These are phyloP conservation scores for Phytopythium kandeliae DNA, from an alignment of 352 stramenopile species.

Conservation along the genomic window DNA sequence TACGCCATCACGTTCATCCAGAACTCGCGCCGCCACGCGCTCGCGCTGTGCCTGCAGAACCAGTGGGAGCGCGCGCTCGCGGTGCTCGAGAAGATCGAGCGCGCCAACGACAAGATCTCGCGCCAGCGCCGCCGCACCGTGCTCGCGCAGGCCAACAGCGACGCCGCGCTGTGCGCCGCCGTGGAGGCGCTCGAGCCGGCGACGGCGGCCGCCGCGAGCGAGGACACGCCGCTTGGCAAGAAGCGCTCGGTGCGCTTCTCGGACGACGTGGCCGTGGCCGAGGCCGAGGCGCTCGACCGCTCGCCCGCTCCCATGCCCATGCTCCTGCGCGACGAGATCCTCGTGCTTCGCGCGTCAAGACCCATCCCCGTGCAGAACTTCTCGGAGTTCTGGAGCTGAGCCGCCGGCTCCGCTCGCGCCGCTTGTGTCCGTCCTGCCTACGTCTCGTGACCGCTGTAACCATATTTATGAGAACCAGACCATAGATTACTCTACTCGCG, in stretches of 20 bases:
- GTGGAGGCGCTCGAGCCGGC: slow-evolving; percentile 15
- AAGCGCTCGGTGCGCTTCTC: slow-evolving; percentile 51
- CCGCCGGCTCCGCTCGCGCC: too few relatives aligned
- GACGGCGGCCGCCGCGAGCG: slow-evolving; percentile 8
- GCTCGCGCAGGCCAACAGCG: slow-evolving; percentile 51
- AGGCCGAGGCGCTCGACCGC: slow-evolving; percentile 45
- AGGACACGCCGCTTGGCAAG: slow-evolving; percentile 11
- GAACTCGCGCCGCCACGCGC: slow-evolving; percentile 64
- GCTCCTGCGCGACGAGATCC: slow-evolving; percentile 71
- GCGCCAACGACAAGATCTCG: slow-evolving; percentile 71
- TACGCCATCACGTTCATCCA: slow-evolving; percentile 73
- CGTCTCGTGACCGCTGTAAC: slow-evolving; percentile 3
- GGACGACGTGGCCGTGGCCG: slow-evolving; percentile 40
- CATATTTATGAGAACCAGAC: slow-evolving; percentile 5
- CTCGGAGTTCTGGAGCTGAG: slow-evolving; percentile 72
- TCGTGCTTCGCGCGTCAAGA: slow-evolving; percentile 66
- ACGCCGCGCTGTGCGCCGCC: slow-evolving; percentile 16
- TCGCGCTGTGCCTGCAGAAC: slow-evolving; percentile 64
- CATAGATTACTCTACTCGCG: too few relatives aligned
- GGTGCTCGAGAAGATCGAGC: slow-evolving; percentile 80
- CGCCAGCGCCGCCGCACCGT: slow-evolving; percentile 59
- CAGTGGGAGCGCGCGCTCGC: slow-evolving; percentile 65
- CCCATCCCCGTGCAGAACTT: slow-evolving; percentile 72
- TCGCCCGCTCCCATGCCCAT: slow-evolving; percentile 50
- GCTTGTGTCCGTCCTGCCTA: not conserved